phyloP scores from a whole-genome alignment of 202 grass and related monocot genomes.

The Alloteropsis angusta region DNA sequence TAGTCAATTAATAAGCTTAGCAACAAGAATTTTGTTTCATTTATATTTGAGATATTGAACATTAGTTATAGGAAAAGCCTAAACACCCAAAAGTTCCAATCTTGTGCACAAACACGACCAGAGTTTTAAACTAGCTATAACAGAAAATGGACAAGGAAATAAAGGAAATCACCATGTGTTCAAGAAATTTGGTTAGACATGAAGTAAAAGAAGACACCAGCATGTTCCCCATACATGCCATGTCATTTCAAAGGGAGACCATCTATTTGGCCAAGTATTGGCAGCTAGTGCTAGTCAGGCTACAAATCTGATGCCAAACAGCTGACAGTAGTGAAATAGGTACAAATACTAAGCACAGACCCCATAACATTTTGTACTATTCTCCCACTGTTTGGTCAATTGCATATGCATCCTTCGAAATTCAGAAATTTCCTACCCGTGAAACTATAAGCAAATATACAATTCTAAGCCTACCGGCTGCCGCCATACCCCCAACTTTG shows the following conservation, averaged over 20 bases:
- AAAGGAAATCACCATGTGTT: neutral
- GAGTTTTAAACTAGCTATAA: constrained; percentile 6
- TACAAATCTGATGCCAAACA: constrained; percentile 2
- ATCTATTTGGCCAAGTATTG: neutral
- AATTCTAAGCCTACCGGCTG: constrained; percentile 9
- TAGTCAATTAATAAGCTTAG: constrained; percentile 7
- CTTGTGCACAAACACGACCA: neutral
- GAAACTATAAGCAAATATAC: neutral
- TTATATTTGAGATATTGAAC: neutral
- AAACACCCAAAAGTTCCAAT: neutral
- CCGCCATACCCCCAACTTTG: neutral
- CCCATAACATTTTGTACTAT: neutral
- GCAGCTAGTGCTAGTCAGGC: neutral
- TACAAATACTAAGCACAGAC: neutral
- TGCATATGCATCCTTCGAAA: neutral
- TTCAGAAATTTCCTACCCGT: neutral
- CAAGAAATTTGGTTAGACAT: neutral
- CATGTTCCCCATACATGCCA: neutral
- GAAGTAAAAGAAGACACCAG: neutral
- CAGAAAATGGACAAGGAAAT: neutral
- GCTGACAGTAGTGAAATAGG: neutral
- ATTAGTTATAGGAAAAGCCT: neutral
- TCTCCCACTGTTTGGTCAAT: neutral
- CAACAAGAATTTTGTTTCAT: neutral
- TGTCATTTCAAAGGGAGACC: neutral